A percentile compares a stretch with the other conserved stretches of the same genome.
These are phyloP conservation scores for Lactarius sanguifluus DNA, from an alignment of 768 basidiomycete species.

Conservation along the genomic window DNA sequence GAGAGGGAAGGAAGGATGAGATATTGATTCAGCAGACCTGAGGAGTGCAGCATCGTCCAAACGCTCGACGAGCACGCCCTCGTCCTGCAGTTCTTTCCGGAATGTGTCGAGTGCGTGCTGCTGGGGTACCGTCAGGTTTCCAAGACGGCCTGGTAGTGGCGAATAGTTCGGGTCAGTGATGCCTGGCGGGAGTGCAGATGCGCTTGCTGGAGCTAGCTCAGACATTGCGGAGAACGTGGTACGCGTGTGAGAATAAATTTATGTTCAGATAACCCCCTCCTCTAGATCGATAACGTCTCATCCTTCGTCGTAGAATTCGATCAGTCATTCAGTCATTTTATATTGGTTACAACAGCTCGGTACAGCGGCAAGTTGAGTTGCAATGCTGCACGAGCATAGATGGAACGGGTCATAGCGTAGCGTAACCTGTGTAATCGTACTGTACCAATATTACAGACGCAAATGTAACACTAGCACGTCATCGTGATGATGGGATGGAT, in stretches of 20 bases:
- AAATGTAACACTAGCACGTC: slow-evolving; percentile 13
- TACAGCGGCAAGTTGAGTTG: slow-evolving; percentile 39
- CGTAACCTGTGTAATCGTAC: slow-evolving; percentile 16
- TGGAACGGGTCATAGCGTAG: slow-evolving; percentile 8
- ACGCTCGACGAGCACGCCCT: slow-evolving; percentile 59
- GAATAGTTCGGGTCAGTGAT: slow-evolving; percentile 64
- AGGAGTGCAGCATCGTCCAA: slow-evolving; percentile 73
- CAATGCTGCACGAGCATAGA: slow-evolving; percentile 26
- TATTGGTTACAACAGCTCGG: slow-evolving; percentile 22
- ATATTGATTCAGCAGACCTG: slow-evolving; percentile 41
- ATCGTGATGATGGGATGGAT: slow-evolving; percentile 12
- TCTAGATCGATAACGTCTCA: slow-evolving; percentile 3
- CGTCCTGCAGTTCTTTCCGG: slow-evolving; percentile 59
- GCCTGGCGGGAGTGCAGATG: slow-evolving; percentile 55
- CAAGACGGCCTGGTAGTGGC: slow-evolving; percentile 70
- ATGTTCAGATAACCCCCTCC: neutral
- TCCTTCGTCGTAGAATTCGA: neutral
- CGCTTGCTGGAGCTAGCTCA: slow-evolving; percentile 42
- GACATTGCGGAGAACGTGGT: slow-evolving; percentile 6
- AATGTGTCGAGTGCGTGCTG: slow-evolving; percentile 67
- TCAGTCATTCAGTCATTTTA: neutral
- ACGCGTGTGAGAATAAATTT: neutral
- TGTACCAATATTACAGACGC: slow-evolving; percentile 15
- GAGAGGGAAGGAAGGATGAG: neutral
- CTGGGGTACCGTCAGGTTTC: slow-evolving; percentile 69